Conservation (phyloP, 495 filamentous ascomycete species). For the Aspergillus biplanus region DNA sequence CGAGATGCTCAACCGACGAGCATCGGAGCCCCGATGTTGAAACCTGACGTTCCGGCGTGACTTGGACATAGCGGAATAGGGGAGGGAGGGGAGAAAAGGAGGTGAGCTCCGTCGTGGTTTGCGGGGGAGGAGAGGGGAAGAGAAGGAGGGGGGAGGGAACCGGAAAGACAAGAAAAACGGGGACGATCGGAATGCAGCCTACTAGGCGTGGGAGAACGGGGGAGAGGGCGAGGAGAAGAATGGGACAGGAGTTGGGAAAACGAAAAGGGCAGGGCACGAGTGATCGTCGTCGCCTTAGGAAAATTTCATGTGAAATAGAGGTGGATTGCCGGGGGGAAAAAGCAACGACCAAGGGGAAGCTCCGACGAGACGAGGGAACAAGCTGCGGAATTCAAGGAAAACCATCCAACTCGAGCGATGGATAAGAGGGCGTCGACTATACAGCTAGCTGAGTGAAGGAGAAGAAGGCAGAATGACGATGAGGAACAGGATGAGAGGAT, state of each 20-base stretch:
- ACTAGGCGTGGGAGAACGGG: constrained; percentile 11
- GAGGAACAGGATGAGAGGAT: constrained; percentile 13
- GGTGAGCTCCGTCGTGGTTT: constrained; percentile 9
- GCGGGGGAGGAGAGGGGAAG: constrained; percentile 22
- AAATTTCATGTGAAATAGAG: constrained; percentile 36
- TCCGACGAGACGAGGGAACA: not conserved
- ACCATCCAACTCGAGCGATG: constrained; percentile 4
- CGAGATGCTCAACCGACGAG: constrained; percentile 69
- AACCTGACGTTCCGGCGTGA: constrained; percentile 85
- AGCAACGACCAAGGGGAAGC: constrained; percentile 13
- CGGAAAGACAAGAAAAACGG: constrained; percentile 21
- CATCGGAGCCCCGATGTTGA: constrained; percentile 60
- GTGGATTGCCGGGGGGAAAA: constrained; percentile 22
- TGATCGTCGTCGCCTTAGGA: constrained; percentile 27
- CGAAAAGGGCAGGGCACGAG: constrained; percentile 18
- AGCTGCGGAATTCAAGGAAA: constrained; percentile 6
- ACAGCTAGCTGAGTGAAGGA: not conserved
- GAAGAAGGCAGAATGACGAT: constrained; percentile 6
- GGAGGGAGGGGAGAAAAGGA: constrained; percentile 16
- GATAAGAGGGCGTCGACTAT: constrained; percentile 4
- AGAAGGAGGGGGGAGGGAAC: constrained; percentile 30
- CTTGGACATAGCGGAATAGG: constrained; percentile 62
- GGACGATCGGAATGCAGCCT: constrained; percentile 24
- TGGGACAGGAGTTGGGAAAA: constrained; percentile 9
- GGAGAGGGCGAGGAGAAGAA: constrained; percentile 14